Evolutionary conservation across 73 alveolate genomes (phyloP).

Genomic region (Effrenium voratum): DNA sequence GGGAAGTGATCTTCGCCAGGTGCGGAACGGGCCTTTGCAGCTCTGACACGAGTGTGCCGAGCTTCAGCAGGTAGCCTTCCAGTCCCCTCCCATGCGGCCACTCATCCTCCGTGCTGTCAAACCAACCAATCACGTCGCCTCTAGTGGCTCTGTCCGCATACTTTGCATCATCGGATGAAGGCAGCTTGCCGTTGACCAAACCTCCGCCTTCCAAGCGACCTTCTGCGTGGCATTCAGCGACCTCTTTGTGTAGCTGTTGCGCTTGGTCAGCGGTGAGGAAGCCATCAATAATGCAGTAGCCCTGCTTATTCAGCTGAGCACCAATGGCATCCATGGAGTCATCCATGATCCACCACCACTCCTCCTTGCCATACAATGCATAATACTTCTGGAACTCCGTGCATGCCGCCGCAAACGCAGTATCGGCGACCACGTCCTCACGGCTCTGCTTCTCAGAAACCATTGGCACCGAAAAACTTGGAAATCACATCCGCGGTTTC

Average conservation of each 20-base stretch:
- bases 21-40: slow-evolving; percentile 48
- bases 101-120: slow-evolving; percentile 46
- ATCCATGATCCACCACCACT: slow-evolving; percentile 92
- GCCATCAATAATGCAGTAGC: slow-evolving; percentile 71
- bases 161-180: slow-evolving; percentile 71
- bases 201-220: slow-evolving; percentile 81
- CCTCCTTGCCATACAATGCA: slow-evolving; percentile 63
- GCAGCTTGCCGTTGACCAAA: slow-evolving; percentile 63
- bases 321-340: slow-evolving; percentile 74
- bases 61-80: slow-evolving; percentile 77
- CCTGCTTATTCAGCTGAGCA: slow-evolving; percentile 43
- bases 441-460: too few relatives aligned
- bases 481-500: too few relatives aligned
- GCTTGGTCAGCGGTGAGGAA: slow-evolving; percentile 50
- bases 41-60: slow-evolving; percentile 63
- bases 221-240: slow-evolving; percentile 11
- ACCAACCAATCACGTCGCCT: slow-evolving; percentile 87
- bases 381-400: slow-evolving; percentile 36
- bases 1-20: slow-evolving; percentile 29
- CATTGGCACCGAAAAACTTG: too few relatives aligned
- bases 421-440: too few relatives aligned
- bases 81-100: slow-evolving; percentile 77
- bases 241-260: slow-evolving; percentile 12
- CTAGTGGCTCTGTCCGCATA: slow-evolving; percentile 78
- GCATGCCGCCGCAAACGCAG: not conserved